These are phyloP conservation scores for Fusarium sp. DNA, from an alignment of 2,329 filamentous ascomycete genomes.

Conservation along the genomic window DNA sequence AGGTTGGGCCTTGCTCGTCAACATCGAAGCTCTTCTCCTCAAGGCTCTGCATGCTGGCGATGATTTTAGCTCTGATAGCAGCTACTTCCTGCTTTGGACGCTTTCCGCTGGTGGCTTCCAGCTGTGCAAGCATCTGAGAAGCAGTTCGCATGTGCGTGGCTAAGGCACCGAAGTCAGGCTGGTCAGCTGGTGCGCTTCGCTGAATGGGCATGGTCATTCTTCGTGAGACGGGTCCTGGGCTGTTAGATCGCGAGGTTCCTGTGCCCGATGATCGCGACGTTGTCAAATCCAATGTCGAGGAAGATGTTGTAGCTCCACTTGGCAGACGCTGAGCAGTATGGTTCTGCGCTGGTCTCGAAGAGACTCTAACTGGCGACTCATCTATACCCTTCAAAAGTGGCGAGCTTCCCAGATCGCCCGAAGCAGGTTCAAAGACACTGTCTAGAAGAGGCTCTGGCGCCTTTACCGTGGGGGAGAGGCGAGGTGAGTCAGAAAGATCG, in stretches of 20 bases:
- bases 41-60: slow-evolving; percentile 87
- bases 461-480: slow-evolving; percentile 54
- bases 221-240: slow-evolving; percentile 65
- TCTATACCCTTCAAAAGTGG: slow-evolving; percentile 70
- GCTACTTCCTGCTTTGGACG: slow-evolving; percentile 83
- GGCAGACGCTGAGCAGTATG: slow-evolving; percentile 64
- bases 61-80: slow-evolving; percentile 85
- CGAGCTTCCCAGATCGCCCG: slow-evolving; percentile 80
- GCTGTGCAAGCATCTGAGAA: slow-evolving; percentile 85
- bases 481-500: slow-evolving; percentile 73
- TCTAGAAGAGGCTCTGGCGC: slow-evolving; percentile 63
- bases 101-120: slow-evolving; percentile 83
- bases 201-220: slow-evolving; percentile 69
- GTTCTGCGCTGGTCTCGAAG: slow-evolving; percentile 43
- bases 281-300: slow-evolving; percentile 67
- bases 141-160: slow-evolving; percentile 90
- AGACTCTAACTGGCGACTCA: slow-evolving; percentile 53
- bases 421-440: slow-evolving; percentile 85
- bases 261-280: slow-evolving; percentile 77
- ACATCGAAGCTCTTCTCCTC: slow-evolving; percentile 86
- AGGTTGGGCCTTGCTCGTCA: slow-evolving; percentile 79
- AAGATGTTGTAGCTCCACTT: slow-evolving; percentile 69
- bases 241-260: slow-evolving; percentile 74
- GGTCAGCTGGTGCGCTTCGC: slow-evolving; percentile 68
- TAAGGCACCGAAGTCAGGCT: slow-evolving; percentile 82